Evolutionary conservation across 208 protist species (phyloP).

Genomic region (Trypanosoma grayi): DNA sequence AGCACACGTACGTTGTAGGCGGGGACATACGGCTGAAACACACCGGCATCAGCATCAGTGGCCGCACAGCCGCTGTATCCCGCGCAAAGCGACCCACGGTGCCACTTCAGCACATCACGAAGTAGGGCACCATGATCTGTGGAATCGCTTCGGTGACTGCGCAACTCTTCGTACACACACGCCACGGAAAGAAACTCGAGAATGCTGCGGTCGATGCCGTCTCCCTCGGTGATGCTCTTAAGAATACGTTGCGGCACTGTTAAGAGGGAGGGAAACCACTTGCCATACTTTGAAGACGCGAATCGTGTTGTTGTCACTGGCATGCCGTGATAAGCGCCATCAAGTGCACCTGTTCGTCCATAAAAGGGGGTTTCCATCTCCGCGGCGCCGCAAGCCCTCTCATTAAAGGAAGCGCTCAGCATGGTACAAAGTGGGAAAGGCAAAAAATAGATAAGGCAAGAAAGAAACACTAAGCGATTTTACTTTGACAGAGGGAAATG

Average conservation of each 20-base stretch:
- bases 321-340: conserved; percentile 28
- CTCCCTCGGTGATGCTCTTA: conserved; percentile 34
- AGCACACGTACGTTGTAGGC: conserved; percentile 50
- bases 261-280: conserved; percentile 78
- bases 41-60: neutral
- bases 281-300: conserved; percentile 11
- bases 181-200: conserved; percentile 45
- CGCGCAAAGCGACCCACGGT: neutral
- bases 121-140: conserved; percentile 24
- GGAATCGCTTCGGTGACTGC: neutral
- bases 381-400: neutral
- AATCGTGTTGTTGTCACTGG: conserved; percentile 39
- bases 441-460: conserved; percentile 14
- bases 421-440: neutral
- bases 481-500: neutral
- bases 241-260: conserved; percentile 72
- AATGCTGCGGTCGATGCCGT: conserved; percentile 37
- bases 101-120: conserved; percentile 35
- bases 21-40: conserved; percentile 47
- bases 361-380: conserved; percentile 69
- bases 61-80: neutral
- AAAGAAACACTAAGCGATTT: neutral
- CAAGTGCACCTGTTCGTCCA: conserved; percentile 70
- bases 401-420: conserved; percentile 13
- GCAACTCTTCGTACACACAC: conserved; percentile 40